Conservation (phyloP, 306 rosid genomes). For the Amphicarpaea edgeworthii region DNA sequence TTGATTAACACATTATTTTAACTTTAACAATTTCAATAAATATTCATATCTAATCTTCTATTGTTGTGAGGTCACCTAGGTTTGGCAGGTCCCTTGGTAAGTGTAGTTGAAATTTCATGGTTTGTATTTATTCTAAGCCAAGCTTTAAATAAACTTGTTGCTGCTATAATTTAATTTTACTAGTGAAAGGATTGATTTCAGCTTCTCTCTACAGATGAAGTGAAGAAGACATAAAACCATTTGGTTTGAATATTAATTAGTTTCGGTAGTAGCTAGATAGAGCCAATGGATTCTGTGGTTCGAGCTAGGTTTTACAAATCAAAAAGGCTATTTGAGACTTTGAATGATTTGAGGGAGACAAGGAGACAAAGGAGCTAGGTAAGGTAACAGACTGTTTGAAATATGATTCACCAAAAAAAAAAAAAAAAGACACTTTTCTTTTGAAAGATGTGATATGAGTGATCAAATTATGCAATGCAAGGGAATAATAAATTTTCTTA, state of each 20-base stretch:
- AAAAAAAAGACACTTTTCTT: too few species aligned
- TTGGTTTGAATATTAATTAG: neutral
- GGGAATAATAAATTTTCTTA: neutral
- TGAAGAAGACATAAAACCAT: neutral
- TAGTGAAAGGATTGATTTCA: slow-evolving; percentile 2
- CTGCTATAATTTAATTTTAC: neutral
- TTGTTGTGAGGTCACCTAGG: slow-evolving; percentile 15
- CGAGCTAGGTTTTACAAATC: neutral
- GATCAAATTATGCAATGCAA: neutral
- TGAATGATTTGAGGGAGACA: neutral
- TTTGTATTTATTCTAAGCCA: neutral
- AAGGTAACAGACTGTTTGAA: neutral
- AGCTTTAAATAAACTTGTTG: slow-evolving; percentile 5
- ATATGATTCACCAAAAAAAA: neutral
- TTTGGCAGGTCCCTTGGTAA: neutral
- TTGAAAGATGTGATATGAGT: neutral
- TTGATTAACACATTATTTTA: neutral
- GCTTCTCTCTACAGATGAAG: neutral
- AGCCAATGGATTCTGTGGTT: neutral
- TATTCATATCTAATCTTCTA: neutral
- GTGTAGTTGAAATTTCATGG: slow-evolving; percentile 17
- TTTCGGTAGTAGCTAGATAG: neutral
- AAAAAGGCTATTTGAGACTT: neutral
- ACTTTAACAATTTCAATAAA: slow-evolving; percentile 7
- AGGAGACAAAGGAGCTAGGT: neutral